A percentile compares a stretch with the other conserved stretches of the same genome.
Evolutionary conservation across 345 rosid species (phyloP).

Genomic region (Mercurialis annua): DNA sequence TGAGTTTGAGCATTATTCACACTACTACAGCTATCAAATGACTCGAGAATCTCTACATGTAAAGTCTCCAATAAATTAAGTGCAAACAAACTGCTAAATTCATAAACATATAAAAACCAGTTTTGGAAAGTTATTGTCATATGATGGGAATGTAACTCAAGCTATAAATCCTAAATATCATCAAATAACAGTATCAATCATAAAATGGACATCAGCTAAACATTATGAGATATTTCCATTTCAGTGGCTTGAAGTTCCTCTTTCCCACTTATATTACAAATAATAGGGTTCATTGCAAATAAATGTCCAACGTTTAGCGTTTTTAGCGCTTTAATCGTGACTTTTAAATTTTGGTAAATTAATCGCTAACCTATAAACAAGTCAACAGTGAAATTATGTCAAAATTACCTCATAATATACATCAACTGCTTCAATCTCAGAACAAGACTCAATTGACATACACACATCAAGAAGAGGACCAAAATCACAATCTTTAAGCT

Average conservation of each 20-base stretch:
- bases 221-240: neutral
- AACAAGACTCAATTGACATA: conserved; percentile 43
- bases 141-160: neutral
- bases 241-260: neutral
- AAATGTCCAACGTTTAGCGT: too few species aligned
- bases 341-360: too few species aligned
- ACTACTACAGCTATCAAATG: too few species aligned
- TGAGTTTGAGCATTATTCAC: neutral
- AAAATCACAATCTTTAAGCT: conserved; percentile 57
- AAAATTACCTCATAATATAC: conserved; percentile 44
- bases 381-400: too few species aligned
- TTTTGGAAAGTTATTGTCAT: neutral
- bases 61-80: neutral
- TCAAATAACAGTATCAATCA: neutral
- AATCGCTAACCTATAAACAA: too few species aligned
- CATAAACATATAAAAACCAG: neutral
- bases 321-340: too few species aligned
- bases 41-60: too few species aligned
- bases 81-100: neutral
- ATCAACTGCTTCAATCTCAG: conserved; percentile 74
- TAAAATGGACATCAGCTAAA: neutral
- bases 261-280: neutral
- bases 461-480: conserved; percentile 66
- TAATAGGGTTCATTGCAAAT: too few species aligned
- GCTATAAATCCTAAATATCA: neutral